Evolutionary conservation across 805 yeast genomes (phyloP), one percentile per base, ranked within the genome.

Genomic region (Saturnispora gosingensis): DNA sequence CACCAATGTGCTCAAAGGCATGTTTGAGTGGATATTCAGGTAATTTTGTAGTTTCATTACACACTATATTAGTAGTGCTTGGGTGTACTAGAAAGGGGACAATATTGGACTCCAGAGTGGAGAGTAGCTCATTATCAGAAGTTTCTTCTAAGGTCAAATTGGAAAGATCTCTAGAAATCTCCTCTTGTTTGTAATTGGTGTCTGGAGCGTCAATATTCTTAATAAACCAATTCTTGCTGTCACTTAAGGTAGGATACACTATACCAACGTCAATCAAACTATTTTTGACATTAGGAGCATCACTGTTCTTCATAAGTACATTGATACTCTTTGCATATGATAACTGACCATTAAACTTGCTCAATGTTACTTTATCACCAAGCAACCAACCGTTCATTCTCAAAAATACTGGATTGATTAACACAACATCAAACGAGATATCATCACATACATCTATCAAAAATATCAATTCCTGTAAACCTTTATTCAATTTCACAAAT

Each of bases 1-100:
- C 99, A 16, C 98, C 99, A 5, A 93, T 80, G 20, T 32, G 69
- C 58, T 10, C 71, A 53, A 36, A 72, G 60, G 52, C 48, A 45
- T 50, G 57, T 38, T 67, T 71, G 0, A 80, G 78, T n/a, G 75
- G 61, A 36, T 63, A 58, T 8, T 58, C 53, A 42, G 77, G 77
- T 54, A 74, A 76, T 10, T 69, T 57, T 3, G 67, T 60, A 5
- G 55, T 59, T 5, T 34, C 25, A 6, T 65, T 67, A 28, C 61
- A 62, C 2, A 38, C 55, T 77, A 76, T 9, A 69, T 67, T 46
- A 6, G 65, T 61, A 34, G 58, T 57, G 49, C 56, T 59, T 24
- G 58, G 65, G 54, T 63, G 66, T 30, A 56, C 52, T 36, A 62
- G 48, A 30, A 13, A 27, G n/a, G 46, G 43, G 4, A 7, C 67